Evolutionary conservation across 495 filamentous ascomycete species (phyloP).

Genomic region (Amorphotheca resinae): DNA sequence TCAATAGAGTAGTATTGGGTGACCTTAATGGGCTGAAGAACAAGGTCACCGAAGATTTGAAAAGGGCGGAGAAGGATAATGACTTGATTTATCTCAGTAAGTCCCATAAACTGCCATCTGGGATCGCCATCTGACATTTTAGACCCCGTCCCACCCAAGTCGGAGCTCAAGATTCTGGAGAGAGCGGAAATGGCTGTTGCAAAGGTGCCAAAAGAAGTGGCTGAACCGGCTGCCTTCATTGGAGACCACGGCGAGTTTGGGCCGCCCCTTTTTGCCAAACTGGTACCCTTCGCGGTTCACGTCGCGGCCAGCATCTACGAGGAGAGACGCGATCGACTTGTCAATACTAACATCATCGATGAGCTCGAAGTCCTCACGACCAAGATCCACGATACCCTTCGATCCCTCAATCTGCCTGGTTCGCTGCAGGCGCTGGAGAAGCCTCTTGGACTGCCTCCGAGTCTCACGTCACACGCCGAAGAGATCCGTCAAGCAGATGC

Average conservation of each 20-base stretch:
- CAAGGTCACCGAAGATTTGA: conserved; percentile 73
- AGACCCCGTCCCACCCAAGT: conserved; percentile 71
- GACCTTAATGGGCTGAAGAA: conserved; percentile 77
- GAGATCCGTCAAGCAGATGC: conserved; percentile 92
- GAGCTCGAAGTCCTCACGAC: conserved; percentile 76
- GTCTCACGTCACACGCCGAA: conserved; percentile 77
- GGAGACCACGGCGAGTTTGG: conserved; percentile 71
- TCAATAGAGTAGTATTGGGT: conserved; percentile 70
- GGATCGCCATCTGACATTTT: conserved; percentile 16
- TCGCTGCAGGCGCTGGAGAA: conserved; percentile 93
- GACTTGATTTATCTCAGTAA: conserved; percentile 75
- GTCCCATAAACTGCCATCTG: conserved; percentile 22
- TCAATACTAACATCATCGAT: conserved; percentile 74
- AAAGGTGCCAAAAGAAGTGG: conserved; percentile 70
- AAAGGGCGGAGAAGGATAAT: conserved; percentile 91
- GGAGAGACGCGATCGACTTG: conserved; percentile 73
- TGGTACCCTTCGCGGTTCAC: conserved; percentile 93
- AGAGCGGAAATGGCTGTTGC: conserved; percentile 79
- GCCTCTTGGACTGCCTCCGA: conserved; percentile 80
- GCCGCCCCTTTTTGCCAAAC: conserved; percentile 72
- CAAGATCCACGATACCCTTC: conserved; percentile 65
- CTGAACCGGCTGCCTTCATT: conserved; percentile 64
- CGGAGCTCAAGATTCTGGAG: conserved; percentile 74
- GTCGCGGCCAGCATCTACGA: conserved; percentile 91
- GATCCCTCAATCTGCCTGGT: conserved; percentile 79